phyloP scores from a whole-genome alignment of 75 land plant genomes.

The Gnetum montanum region DNA sequence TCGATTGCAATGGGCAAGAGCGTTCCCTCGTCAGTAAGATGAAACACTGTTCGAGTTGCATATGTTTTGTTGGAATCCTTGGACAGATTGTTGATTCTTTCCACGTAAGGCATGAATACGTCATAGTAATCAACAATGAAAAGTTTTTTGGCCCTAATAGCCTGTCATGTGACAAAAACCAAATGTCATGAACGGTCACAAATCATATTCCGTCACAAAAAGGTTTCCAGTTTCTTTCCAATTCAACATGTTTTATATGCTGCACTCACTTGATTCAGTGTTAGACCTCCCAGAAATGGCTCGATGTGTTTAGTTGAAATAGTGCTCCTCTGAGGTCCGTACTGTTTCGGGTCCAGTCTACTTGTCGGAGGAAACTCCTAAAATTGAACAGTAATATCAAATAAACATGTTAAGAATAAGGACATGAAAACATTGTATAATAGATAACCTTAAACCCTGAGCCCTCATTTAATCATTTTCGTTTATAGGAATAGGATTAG shows the following conservation, averaged over 20 bases:
- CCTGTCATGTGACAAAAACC: constrained; percentile 2
- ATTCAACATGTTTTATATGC: no score
- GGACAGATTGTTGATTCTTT: constrained; percentile 17
- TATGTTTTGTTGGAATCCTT: constrained; percentile 8
- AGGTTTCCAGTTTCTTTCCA: neutral
- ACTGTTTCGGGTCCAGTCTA: constrained; percentile 42
- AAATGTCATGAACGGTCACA: neutral
- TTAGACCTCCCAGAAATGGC: constrained; percentile 40
- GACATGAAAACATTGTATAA: neutral
- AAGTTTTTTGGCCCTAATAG: constrained; percentile 9
- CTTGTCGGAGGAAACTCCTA: constrained; percentile 78
- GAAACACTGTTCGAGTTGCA: constrained; percentile 26
- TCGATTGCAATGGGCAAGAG: constrained; percentile 24
- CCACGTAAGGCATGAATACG: constrained; percentile 16
- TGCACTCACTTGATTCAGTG: constrained; percentile 43
- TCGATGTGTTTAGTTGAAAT: constrained; percentile 44
- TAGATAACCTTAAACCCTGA: neutral
- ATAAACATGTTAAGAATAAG: neutral
- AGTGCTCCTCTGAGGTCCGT: constrained; percentile 50
- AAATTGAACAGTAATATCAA: neutral
- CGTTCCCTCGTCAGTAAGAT: constrained; percentile 13
- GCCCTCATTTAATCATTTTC: neutral
- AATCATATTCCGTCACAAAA: neutral
- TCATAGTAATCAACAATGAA: constrained; percentile 24
- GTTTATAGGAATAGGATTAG: no score